A percentile compares a stretch with the other conserved stretches of the same genome.
Conservation (phyloP, 2,329 filamentous ascomycete species). For the Trichoderma sp. region DNA sequence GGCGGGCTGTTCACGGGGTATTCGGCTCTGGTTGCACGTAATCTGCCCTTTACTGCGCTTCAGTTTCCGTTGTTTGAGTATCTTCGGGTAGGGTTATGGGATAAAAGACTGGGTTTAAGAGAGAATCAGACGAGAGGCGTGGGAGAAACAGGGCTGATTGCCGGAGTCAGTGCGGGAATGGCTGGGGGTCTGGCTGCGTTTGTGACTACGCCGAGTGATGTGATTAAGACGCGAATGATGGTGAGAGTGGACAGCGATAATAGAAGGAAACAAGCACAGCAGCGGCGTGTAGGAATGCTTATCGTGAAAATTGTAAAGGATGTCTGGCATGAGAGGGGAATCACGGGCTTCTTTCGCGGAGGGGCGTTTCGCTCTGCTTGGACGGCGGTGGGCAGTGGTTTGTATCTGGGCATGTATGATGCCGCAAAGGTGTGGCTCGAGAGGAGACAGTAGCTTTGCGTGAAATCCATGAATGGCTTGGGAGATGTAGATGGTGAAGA, state of each 20-base stretch:
- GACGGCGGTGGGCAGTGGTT: constrained; percentile 77
- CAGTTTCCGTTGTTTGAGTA: constrained; percentile 87
- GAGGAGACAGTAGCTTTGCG: not conserved
- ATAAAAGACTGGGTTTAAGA: constrained; percentile 30
- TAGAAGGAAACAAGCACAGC: constrained; percentile 23
- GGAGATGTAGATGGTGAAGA: too few relatives aligned
- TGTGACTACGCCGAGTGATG: constrained; percentile 84
- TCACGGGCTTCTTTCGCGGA: constrained; percentile 74
- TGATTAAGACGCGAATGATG: constrained; percentile 90
- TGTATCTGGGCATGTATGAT: constrained; percentile 87
- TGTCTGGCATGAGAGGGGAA: constrained; percentile 63
- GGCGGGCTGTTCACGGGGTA: constrained; percentile 65
- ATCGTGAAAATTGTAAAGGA: constrained; percentile 53
- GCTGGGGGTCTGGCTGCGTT: constrained; percentile 74
- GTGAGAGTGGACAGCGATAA: constrained; percentile 50
- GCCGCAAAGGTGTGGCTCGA: constrained; percentile 64
- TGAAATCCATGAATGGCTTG: too few relatives aligned
- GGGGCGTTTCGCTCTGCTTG: constrained; percentile 69
- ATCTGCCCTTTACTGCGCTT: constrained; percentile 81
- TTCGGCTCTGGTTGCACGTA: constrained; percentile 74
- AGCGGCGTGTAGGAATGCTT: constrained; percentile 2
- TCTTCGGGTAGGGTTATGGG: constrained; percentile 54
- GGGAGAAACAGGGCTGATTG: constrained; percentile 66
- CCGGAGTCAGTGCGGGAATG: constrained; percentile 67
- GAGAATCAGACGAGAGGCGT: constrained; percentile 37